Evolutionary conservation across 78 protist species (phyloP), one percentile per base, ranked within the genome.

Genomic region (Dictyostelium brefeldianum): DNA sequence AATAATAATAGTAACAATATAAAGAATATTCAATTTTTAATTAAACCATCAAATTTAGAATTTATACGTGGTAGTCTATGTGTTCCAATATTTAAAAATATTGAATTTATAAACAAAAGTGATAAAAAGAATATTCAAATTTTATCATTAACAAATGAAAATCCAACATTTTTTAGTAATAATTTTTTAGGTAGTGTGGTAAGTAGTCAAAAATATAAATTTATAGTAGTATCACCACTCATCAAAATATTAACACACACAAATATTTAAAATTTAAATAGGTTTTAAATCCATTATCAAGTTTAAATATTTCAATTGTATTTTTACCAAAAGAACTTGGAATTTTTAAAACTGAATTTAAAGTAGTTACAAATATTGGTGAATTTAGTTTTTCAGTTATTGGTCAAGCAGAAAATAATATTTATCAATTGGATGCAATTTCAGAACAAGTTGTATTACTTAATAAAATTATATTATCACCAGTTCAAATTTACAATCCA

Each of bases 401-500:
- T 31, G 93, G 93, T 29, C 27, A 15, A 67, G 84, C 67, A 17
- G 80, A 43, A 3, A 59, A 27, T 14, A 64, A 59, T 36, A 59
- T 25, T 31, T 87, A 87, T 87, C 93, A 87, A 43, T 43, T 87
- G 51, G 31, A 46, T 5, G 74, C 75, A 41, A 50, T 64, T n/a
- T 54, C 36, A 17, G 43, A 64, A 47, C 83, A 87, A 22, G 18
- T 31, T 27, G 84, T 87, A 5, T 62, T 78, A 14, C 9, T 70
- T 11, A 69, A 77, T 51, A 59, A 80, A 20, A 18, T 65, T 20
- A 46, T 71, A 29, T 22, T 70, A 62, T 67, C 69, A 11, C 78
- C 93, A 20, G 64, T 87, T 46, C 50, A 43, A 22, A 46, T 87
- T 11, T 87, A 87, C 71, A 87, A 87, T 36, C 93, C 93, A 29